phyloP scores from a whole-genome alignment of 2,329 filamentous ascomycete genomes.

The Ophiostoma sp. region DNA sequence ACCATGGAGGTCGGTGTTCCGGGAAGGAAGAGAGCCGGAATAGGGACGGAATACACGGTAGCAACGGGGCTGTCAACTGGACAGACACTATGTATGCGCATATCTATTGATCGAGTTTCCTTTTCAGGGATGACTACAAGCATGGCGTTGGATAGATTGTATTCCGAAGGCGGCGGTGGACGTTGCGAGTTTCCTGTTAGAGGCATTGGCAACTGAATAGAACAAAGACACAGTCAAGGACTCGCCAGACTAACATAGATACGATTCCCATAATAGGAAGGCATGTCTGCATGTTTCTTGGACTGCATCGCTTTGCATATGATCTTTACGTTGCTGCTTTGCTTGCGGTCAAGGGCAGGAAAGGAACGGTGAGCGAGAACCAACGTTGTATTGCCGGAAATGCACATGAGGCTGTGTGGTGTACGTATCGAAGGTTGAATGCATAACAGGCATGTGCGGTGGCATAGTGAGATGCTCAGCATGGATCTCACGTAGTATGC shows the following conservation, averaged over 20 bases:
- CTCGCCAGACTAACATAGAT: neutral
- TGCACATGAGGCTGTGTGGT: constrained; percentile 8
- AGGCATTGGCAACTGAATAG: neutral
- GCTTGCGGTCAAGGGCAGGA: constrained; percentile 1
- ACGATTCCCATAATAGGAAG: constrained; percentile 6
- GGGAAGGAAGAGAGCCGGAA: neutral
- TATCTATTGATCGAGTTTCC: constrained; percentile 1
- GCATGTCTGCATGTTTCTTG: neutral
- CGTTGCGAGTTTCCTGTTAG: constrained; percentile 8
- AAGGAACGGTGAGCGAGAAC: neutral
- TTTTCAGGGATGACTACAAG: neutral
- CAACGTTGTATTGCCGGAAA: neutral
- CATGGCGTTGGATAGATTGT: neutral
- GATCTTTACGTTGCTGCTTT: constrained; percentile 17
- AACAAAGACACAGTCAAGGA: neutral
- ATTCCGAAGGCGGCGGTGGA: constrained; percentile 1
- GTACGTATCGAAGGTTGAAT: neutral
- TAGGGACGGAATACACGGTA: neutral
- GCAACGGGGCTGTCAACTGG: neutral
- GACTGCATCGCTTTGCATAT: constrained; percentile 13
- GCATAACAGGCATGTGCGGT: neutral
- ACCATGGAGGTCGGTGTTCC: neutral
- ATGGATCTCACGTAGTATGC: neutral
- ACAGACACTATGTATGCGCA: neutral
- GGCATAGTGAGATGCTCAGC: neutral